Conservation (phyloP, 1,139 yeast genomes). For the Candida anutae region DNA sequence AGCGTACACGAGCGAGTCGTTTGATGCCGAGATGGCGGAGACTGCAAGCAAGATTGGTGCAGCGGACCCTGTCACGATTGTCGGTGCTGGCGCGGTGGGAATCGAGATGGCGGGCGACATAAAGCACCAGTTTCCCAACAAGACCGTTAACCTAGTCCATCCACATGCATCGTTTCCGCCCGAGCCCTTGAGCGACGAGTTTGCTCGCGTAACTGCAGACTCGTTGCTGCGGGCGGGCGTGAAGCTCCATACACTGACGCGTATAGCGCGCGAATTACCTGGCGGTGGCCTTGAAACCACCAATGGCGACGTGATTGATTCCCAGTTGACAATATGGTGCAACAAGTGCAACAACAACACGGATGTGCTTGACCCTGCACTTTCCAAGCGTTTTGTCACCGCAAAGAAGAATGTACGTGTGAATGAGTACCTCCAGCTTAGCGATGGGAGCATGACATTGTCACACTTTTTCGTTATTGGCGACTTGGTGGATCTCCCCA, state of each 20-base stretch:
- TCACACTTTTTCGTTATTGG: slow-evolving; percentile 31
- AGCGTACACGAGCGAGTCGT: slow-evolving; percentile 22
- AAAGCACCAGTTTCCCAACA: slow-evolving; percentile 26
- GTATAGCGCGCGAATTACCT: slow-evolving; percentile 18
- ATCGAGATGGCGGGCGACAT: slow-evolving; percentile 43
- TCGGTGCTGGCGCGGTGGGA: slow-evolving; percentile 49
- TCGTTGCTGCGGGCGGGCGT: slow-evolving; percentile 19
- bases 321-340: slow-evolving; percentile 39
- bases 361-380: slow-evolving; percentile 12
- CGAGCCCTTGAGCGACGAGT: slow-evolving; percentile 28
- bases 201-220: slow-evolving; percentile 18
- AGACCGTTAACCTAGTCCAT: slow-evolving; percentile 31
- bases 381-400: slow-evolving; percentile 17
- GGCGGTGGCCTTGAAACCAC: slow-evolving; percentile 25
- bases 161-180: slow-evolving; percentile 35
- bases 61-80: slow-evolving; percentile 22
- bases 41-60: slow-evolving; percentile 16
- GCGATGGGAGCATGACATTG: slow-evolving; percentile 7
- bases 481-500: slow-evolving; percentile 33
- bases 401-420: slow-evolving; percentile 21
- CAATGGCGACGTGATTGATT: slow-evolving; percentile 19
- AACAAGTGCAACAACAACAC: slow-evolving; percentile 35
- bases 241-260: slow-evolving; percentile 10
- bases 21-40: slow-evolving; percentile 25
- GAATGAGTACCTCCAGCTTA: slow-evolving; percentile 31